Evolutionary conservation across 2,329 filamentous ascomycete species (phyloP), one percentile per base, ranked within the genome.

Genomic region (Ramichloridium luteum): DNA sequence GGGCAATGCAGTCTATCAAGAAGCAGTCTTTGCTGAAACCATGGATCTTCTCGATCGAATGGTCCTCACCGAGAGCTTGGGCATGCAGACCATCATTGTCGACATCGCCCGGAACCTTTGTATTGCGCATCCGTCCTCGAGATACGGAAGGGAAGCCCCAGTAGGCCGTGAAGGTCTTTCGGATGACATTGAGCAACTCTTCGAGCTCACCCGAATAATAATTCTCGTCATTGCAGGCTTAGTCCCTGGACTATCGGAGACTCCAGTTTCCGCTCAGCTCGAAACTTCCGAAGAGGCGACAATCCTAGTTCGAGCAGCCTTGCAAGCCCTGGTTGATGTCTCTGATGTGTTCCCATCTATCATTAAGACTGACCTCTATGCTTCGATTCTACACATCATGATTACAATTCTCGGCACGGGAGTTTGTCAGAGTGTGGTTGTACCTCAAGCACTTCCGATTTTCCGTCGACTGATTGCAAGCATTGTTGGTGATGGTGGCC

Each of bases 181-280:
- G 0, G 90, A 98, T 50, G 90, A 98, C 51, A 93, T 98, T 40
- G 90, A 98, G 51, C 90, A 98, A 58, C 69, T 98, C 1, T 98
- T 98, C 49, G 90, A 98, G 58, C 67, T 98, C 28, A 98, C 90
- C 0, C 74, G 90, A 41, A 93, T 94, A 52, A 94, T 96, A 41
- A 88, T 96, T 11, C 67, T 98, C 6, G 88, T 96, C 2, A 67
- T 98, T 16, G 80, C 85, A 1, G 84, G 86, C 1, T 64, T 94
- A 23, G 65, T 98, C 13, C 90, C 92, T 4, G 92, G 88, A 38
- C 64, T 92, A 4, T 73, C 73, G 4, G 79, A 82, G 16, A 57
- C 54, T 9, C 53, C 49, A 4, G 46, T 49, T 13, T 43, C 45
- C 10, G 75, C 73, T 16, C 76, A 81, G 27, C 46, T 76, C 1